Conservation (phyloP, 371 early-diverging fungal species). For the Mortierella sp. region DNA sequence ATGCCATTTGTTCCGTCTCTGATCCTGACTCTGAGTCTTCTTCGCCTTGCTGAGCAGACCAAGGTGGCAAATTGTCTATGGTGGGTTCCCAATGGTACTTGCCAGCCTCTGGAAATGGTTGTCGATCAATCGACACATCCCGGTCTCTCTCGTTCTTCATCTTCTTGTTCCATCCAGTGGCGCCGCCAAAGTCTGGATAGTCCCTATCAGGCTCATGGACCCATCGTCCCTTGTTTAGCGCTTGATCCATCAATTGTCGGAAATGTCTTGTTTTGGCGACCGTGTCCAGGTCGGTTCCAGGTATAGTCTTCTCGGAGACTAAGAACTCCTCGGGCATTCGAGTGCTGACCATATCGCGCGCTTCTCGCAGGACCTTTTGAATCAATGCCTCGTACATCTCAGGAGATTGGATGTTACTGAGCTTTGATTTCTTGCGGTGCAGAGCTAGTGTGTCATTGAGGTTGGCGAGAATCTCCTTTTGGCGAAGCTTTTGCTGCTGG, state of each 20-base stretch:
- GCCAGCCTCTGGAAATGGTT: constrained; percentile 49
- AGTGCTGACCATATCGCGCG: neutral
- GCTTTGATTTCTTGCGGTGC: constrained; percentile 4
- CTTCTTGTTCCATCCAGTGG: constrained; percentile 47
- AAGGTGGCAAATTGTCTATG: neutral
- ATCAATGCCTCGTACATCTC: constrained; percentile 5
- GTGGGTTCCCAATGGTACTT: constrained; percentile 46
- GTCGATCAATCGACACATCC: constrained; percentile 41
- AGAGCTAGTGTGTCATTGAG: neutral
- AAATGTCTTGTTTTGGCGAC: constrained; percentile 28
- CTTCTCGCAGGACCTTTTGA: neutral
- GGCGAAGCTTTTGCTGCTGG: constrained; percentile 3
- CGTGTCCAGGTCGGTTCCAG: constrained; percentile 23
- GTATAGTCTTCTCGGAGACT: constrained; percentile 13
- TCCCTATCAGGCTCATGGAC: constrained; percentile 37
- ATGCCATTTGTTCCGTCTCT: too few species aligned
- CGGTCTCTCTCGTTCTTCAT: constrained; percentile 40
- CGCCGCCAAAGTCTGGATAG: constrained; percentile 50
- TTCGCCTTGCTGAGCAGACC: neutral
- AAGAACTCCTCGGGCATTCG: constrained; percentile 10
- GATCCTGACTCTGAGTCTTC: too few species aligned
- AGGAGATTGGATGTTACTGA: constrained; percentile 3
- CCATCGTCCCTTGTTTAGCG: constrained; percentile 44
- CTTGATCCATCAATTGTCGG: constrained; percentile 44
- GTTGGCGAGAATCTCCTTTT: constrained; percentile 1